Conservation (phyloP, 495 filamentous ascomycete genomes). For the Penicillium pulvis region DNA sequence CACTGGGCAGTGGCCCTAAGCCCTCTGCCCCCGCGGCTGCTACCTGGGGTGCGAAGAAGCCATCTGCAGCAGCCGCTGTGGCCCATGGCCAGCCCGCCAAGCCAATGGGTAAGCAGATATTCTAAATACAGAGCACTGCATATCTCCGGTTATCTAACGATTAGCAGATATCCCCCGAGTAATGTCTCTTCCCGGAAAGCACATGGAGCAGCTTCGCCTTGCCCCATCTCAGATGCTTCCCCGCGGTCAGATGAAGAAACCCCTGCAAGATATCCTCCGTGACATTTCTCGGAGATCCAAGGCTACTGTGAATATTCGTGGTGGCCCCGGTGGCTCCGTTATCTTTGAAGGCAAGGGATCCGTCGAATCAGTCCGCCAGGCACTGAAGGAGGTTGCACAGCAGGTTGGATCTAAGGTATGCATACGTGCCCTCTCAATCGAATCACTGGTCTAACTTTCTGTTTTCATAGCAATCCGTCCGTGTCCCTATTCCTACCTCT, state of each 20-base stretch:
- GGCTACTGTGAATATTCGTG: slow-evolving; percentile 75
- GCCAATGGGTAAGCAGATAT: slow-evolving; percentile 42
- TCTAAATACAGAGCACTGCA: neutral
- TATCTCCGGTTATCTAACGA: slow-evolving; percentile 6
- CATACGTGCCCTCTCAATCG: neutral
- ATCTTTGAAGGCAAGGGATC: slow-evolving; percentile 83
- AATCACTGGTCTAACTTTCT: slow-evolving; percentile 1
- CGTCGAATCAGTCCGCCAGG: slow-evolving; percentile 72
- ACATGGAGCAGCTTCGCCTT: slow-evolving; percentile 72
- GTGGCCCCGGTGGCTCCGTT: slow-evolving; percentile 64
- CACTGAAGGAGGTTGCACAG: slow-evolving; percentile 80
- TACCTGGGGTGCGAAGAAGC: slow-evolving; percentile 68
- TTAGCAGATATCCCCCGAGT: slow-evolving; percentile 52
- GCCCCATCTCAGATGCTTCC: slow-evolving; percentile 71
- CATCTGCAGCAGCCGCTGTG: slow-evolving; percentile 56
- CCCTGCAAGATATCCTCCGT: slow-evolving; percentile 76
- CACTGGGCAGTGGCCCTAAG: slow-evolving; percentile 74
- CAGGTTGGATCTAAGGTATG: slow-evolving; percentile 82
- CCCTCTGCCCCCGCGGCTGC: slow-evolving; percentile 61
- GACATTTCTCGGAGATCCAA: slow-evolving; percentile 89
- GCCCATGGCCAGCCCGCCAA: slow-evolving; percentile 57
- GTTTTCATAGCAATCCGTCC: slow-evolving; percentile 62
- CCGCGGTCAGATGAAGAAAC: slow-evolving; percentile 76
- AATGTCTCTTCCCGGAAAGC: slow-evolving; percentile 74
- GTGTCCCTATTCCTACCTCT: slow-evolving; percentile 78